Conservation (phyloP, 148 eudicot genomes). For the Chenopodium formosanum region DNA sequence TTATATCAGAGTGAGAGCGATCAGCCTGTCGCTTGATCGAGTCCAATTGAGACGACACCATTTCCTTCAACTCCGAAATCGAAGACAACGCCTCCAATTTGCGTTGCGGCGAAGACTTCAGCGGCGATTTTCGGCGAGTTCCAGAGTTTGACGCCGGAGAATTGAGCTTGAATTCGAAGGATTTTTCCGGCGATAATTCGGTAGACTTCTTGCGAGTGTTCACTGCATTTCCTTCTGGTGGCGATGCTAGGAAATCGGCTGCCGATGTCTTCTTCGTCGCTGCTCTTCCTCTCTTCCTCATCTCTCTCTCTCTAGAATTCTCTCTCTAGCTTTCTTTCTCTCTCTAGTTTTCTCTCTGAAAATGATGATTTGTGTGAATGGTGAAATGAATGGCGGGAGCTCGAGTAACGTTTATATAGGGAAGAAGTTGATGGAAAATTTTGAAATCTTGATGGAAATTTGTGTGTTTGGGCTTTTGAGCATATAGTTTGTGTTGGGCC, state of each 20-base stretch:
- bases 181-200: slow-evolving; percentile 6
- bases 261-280: slow-evolving; percentile 27
- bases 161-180: slow-evolving; percentile 25
- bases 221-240: slow-evolving; percentile 3
- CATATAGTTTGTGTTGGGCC: background rate
- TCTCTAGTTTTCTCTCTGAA: background rate
- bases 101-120: slow-evolving; percentile 14
- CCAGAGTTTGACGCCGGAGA: slow-evolving; percentile 9
- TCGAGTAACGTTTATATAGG: background rate
- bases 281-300: slow-evolving; percentile 19
- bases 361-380: background rate
- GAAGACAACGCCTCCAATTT: slow-evolving; percentile 21
- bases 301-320: slow-evolving; percentile 6
- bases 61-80: slow-evolving; percentile 60
- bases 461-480: background rate
- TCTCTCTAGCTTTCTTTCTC: background rate
- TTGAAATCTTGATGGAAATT: background rate
- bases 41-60: slow-evolving; percentile 50
- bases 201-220: slow-evolving; percentile 1
- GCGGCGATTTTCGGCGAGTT: slow-evolving; percentile 9
- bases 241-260: slow-evolving; percentile 27
- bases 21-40: slow-evolving; percentile 60
- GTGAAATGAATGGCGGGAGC: slow-evolving; percentile 25
- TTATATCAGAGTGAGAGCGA: slow-evolving; percentile 60
- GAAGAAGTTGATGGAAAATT: background rate